Evolutionary conservation across 305 asterid genomes (phyloP).

Genomic region (Solanum chacoense): DNA sequence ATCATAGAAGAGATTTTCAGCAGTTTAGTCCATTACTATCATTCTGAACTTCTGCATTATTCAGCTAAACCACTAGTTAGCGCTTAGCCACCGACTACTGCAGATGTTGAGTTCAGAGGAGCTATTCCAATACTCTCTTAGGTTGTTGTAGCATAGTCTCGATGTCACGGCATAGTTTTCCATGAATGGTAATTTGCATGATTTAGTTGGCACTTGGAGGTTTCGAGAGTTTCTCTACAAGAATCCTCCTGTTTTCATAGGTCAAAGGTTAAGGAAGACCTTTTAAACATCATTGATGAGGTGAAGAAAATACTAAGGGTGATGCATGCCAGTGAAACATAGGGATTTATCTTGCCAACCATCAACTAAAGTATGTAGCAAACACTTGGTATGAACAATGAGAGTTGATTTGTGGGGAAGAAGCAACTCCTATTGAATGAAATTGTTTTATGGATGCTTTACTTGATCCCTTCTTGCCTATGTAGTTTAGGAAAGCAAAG

Average conservation of each 20-base stretch:
- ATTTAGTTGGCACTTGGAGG: background rate
- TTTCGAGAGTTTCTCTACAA: background rate
- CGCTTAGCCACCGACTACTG: background rate
- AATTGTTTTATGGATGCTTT: background rate
- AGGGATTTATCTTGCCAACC: background rate
- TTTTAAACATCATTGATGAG: background rate
- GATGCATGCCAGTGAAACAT: background rate
- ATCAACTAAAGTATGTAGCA: background rate
- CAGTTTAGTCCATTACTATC: background rate
- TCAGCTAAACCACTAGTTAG: background rate
- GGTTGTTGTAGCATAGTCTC: background rate
- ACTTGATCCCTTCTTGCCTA: background rate
- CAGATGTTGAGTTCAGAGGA: background rate
- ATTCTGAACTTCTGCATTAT: background rate
- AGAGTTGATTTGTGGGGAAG: background rate
- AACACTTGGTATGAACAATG: background rate
- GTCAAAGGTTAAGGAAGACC: background rate
- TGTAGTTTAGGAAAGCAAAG: background rate
- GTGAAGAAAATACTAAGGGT: background rate
- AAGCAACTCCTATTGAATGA: background rate
- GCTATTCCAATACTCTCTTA: background rate
- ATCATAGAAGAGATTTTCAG: background rate
- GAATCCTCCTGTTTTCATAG: background rate
- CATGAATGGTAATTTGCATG: background rate
- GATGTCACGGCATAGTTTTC: background rate